Percentiles rank a stretch among this genome's conserved stretches.
Conservation (phyloP, 345 rosid species). For the Fremontodendron californicum region DNA sequence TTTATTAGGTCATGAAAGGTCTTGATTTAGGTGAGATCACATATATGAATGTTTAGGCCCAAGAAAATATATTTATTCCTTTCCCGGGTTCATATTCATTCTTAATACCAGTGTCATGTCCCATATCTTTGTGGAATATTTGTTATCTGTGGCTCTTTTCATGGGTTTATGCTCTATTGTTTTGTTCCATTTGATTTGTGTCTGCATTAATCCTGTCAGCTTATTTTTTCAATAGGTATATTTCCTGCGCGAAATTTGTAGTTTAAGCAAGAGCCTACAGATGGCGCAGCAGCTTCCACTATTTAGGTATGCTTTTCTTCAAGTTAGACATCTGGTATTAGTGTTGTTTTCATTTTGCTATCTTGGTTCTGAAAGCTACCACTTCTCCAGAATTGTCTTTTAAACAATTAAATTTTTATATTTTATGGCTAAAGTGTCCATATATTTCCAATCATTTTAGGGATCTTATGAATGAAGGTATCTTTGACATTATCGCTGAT, state of each 20-base stretch:
- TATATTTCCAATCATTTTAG: conserved; percentile 40
- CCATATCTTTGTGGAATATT: not conserved
- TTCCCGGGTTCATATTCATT: not conserved
- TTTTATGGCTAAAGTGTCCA: not conserved
- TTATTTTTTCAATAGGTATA: conserved; percentile 47
- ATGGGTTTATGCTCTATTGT: not conserved
- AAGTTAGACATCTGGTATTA: conserved; percentile 9
- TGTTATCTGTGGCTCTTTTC: not conserved
- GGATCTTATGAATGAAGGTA: conserved; percentile 71
- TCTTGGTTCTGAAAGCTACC: not conserved
- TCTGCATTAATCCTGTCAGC: conserved; percentile 2
- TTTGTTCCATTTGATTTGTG: not conserved
- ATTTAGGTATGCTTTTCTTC: conserved; percentile 45
- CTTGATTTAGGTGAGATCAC: not conserved
- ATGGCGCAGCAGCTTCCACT: conserved; percentile 87
- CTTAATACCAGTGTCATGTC: not conserved
- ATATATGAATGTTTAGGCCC: not conserved
- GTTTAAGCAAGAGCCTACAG: conserved; percentile 78
- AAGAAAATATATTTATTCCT: not conserved
- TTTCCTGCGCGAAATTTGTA: conserved; percentile 84
- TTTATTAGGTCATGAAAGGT: not conserved
- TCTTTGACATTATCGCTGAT: conserved; percentile 68
- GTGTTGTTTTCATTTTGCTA: not conserved
- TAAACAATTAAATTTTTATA: not conserved
- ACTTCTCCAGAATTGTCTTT: not conserved